Evolutionary conservation across 768 basidiomycete genomes (phyloP), one percentile per base, ranked within the genome.

Genomic region (Rhodosporidiobolus sp.): DNA sequence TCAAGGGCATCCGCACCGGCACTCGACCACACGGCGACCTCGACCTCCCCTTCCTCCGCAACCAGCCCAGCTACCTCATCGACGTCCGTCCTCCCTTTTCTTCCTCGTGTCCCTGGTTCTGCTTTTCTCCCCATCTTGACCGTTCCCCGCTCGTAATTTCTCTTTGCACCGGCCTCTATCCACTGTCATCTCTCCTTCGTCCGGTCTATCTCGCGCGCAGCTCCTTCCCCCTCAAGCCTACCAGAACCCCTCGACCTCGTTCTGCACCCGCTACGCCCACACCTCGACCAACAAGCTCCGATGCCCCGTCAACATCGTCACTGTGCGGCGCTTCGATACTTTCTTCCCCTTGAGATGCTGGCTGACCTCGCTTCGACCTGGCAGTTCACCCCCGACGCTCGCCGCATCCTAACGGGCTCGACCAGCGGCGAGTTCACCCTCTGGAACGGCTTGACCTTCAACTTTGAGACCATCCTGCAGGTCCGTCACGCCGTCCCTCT

Each of bases 371-470:
- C 43, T 70, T 30, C 4, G n/a, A 12, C 45, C 26, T 14, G 30
- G 54, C 74, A 97, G 93, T 99, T 95, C 93, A 98, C 94, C 26
- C 96, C 96, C 2, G 95, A 98, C 83, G 93, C 89, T 66, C 86
- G 96, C 45, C 88, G 96, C 4, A 85, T 98, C 30, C 83, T 98
- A 58, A 98, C 96, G 5, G 96, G 96, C 26, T 94, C 94, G 19
- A 93, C 94, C 30, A 92, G 90, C 73, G 96, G 96, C 57, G 96
- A 98, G 82, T 97, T 99, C 82, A 98, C 95, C 1, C 86, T 98
- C 11, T 98, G 96, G 96, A 99, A 99, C 76, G 95, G 95, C 35
- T 85, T 95, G 32, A 97, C 96, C 0, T 99, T 98, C 87, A 99
- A 98, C 83, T 99, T 98, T 79, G 96, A 99, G 82, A 96, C 95